Conservation (phyloP, 352 stramenopile genomes). For the Salisapilia sapeloensis region DNA sequence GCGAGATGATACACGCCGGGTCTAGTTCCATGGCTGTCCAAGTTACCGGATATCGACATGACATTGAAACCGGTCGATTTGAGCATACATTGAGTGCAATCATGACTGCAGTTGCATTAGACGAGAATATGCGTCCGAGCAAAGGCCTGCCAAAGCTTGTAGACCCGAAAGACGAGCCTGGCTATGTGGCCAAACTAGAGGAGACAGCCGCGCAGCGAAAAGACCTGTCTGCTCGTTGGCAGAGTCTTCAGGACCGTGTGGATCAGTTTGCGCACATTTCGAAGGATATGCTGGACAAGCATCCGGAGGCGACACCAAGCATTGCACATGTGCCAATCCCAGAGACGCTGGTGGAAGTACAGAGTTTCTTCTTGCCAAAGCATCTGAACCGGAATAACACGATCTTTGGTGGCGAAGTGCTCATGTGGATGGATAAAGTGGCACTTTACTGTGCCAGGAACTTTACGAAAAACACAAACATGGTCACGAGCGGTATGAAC, state of each 20-base stretch:
- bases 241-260: constrained; percentile 41
- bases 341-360: constrained; percentile 51
- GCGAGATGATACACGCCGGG: constrained; percentile 41
- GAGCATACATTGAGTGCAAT: constrained; percentile 49
- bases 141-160: constrained; percentile 26
- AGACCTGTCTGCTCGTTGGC: constrained; percentile 37
- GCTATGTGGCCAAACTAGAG: constrained; percentile 28
- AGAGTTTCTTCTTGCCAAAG: constrained; percentile 58
- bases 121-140: constrained; percentile 38
- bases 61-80: constrained; percentile 45
- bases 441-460: constrained; percentile 42
- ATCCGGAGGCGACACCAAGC: constrained; percentile 13
- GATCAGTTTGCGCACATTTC: constrained; percentile 39
- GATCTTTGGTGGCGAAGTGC: constrained; percentile 50
- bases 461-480: constrained; percentile 52
- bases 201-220: constrained; percentile 42
- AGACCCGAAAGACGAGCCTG: constrained; percentile 15
- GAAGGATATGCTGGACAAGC: constrained; percentile 29
- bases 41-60: constrained; percentile 46
- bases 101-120: constrained; percentile 53
- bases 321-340: constrained; percentile 30
- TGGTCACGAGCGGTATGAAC: constrained; percentile 50
- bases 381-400: constrained; percentile 63
- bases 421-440: constrained; percentile 27
- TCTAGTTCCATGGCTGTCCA: constrained; percentile 35